Conservation (phyloP, 2,329 filamentous ascomycete species). For the Penicillium italicum region DNA sequence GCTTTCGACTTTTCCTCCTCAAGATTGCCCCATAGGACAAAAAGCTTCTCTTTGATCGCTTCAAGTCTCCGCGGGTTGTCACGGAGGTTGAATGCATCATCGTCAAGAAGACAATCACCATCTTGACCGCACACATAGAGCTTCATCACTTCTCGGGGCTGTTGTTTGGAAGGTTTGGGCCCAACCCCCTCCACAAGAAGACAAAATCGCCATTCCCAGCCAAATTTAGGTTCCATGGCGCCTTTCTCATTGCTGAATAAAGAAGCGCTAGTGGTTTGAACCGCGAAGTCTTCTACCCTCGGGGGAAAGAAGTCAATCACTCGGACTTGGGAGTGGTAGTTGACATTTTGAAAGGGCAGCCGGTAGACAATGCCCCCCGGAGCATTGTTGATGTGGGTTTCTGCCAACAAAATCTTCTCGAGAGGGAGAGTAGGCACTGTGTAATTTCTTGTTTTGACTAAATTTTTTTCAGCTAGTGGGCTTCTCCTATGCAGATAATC, state of each 20-base stretch:
- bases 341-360: slow-evolving; percentile 70
- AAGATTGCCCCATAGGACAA: slow-evolving; percentile 79
- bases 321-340: slow-evolving; percentile 67
- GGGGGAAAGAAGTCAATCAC: slow-evolving; percentile 77
- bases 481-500: neutral
- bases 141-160: slow-evolving; percentile 55
- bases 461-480: neutral
- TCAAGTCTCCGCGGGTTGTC: slow-evolving; percentile 49
- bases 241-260: slow-evolving; percentile 19
- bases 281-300: slow-evolving; percentile 67
- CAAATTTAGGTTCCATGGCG: neutral
- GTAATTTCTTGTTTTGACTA: slow-evolving; percentile 49
- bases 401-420: slow-evolving; percentile 49
- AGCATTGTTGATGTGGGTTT: slow-evolving; percentile 46
- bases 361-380: slow-evolving; percentile 44
- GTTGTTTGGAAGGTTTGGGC: slow-evolving; percentile 33
- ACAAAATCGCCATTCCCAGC: slow-evolving; percentile 82
- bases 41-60: slow-evolving; percentile 65
- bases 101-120: slow-evolving; percentile 55
- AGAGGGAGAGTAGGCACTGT: slow-evolving; percentile 42
- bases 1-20: slow-evolving; percentile 61
- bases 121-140: slow-evolving; percentile 62
- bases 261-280: slow-evolving; percentile 50
- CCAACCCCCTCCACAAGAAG: slow-evolving; percentile 70
- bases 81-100: slow-evolving; percentile 57